Evolutionary conservation across 495 filamentous ascomycete species (phyloP), one percentile per base, ranked within the genome.

Genomic region (Pseudomonodictys pantanalensis): DNA sequence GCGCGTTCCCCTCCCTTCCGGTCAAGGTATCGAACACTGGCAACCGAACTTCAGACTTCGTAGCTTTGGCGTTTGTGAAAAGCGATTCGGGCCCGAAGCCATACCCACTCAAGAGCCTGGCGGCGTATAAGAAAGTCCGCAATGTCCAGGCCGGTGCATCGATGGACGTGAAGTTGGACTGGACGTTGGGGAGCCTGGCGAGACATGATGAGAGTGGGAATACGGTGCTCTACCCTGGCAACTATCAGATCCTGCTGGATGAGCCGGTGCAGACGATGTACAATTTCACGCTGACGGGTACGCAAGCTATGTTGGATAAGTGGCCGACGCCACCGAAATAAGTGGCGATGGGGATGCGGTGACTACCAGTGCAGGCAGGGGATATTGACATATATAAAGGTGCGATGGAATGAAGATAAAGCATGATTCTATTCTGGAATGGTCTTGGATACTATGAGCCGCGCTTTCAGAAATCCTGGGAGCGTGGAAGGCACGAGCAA

Each of bases 221-320:
- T 39, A 56, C 52, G 15, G 52, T 56, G 20, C 35, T 56, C 4
- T 56, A 56, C 20, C 52, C 52, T 6, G 52, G 52, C 2, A 17
- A 44, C 9, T 56, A 56, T 18, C n/a, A 56, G 39, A 30, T 56
- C 20, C 38, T 56, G 39, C 52, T 44, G 3, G 52, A 56, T 46
- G 52, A 56, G 52, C 52, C 52, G 22, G 12, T 18, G 12, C 52
- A 56, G 18, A 22, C 52, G 25, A 32, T 17, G 23, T 18, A 25
- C 12, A 46, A 56, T 10, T 45, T 56, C 10, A 44, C 52, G 15
- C 25, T 56, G 9, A 56, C 38, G 24, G 52, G 52, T 12, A 46
- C 20, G 15, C 20, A 44, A 22, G 52, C 38, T 8, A 32, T 44
- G 2, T 26, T 56, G 23, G 52, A 56, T 46, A 56, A 56, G 39